Conservation (phyloP, 495 filamentous ascomycete species). For the Penicillium cataractarum region DNA sequence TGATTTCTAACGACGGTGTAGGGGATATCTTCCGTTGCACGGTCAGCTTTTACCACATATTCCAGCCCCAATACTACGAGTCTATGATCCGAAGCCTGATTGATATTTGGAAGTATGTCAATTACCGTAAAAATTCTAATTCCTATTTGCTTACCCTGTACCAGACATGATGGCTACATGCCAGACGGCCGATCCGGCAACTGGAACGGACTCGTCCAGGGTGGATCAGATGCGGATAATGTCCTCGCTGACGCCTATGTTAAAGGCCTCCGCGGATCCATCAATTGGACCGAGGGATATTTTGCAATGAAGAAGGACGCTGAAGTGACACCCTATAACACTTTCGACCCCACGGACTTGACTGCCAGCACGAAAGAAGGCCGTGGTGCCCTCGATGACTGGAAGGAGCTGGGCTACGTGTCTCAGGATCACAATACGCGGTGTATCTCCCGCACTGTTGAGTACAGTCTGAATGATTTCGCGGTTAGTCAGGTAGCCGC, state of each 20-base stretch:
- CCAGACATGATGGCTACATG: conserved; percentile 55
- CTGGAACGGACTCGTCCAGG: conserved; percentile 70
- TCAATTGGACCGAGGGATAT: conserved; percentile 57
- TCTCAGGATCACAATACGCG: conserved; percentile 71
- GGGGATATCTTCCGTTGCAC: conserved; percentile 39
- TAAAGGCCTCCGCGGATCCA: conserved; percentile 51
- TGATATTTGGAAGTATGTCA: conserved; percentile 32
- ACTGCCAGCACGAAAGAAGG: conserved; percentile 68
- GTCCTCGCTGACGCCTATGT: conserved; percentile 40
- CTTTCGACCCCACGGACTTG: conserved; percentile 59
- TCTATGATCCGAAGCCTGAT: conserved; percentile 66
- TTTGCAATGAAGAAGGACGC: conserved; percentile 69
- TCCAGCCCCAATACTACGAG: conserved; percentile 64
- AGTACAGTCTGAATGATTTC: conserved; percentile 78
- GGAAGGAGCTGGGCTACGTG: conserved; percentile 69
- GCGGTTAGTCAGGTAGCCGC: conserved; percentile 66
- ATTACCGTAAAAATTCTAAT: conserved; percentile 16
- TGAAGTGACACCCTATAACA: conserved; percentile 71
- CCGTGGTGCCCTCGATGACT: conserved; percentile 65
- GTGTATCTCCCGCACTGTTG: conserved; percentile 68
- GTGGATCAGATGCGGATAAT: conserved; percentile 69
- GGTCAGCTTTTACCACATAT: conserved; percentile 65
- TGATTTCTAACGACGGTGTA: conserved; percentile 35
- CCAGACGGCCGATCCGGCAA: conserved; percentile 63
- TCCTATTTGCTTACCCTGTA: neutral